phyloP scores from a whole-genome alignment of 768 basidiomycete species.

The Hemileccinum impolitum region DNA sequence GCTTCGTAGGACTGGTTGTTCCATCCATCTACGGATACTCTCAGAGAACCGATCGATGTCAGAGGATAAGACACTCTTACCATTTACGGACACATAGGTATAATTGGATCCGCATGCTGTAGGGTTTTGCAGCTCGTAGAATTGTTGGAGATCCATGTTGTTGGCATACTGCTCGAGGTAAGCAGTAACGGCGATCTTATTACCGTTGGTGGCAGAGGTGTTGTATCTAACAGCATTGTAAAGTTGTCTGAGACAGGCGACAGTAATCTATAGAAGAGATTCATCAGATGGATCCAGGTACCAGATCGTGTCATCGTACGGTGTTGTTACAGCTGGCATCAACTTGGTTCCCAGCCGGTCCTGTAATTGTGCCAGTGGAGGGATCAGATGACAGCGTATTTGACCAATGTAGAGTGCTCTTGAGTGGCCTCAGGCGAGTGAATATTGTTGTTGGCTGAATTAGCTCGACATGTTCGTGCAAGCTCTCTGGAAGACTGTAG shows the following conservation, averaged over 20 bases:
- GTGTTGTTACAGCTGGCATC: constrained; percentile 47
- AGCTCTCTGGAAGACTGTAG: constrained; percentile 62
- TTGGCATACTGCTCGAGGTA: constrained; percentile 32
- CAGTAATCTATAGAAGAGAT: constrained; percentile 37
- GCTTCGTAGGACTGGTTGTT: constrained; percentile 53
- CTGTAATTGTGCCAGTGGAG: constrained; percentile 17
- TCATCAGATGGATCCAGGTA: not conserved
- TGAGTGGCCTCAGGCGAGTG: constrained; percentile 36
- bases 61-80: constrained; percentile 27
- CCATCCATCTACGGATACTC: constrained; percentile 44
- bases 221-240: constrained; percentile 50
- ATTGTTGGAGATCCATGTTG: constrained; percentile 45
- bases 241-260: constrained; percentile 50
- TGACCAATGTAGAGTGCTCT: constrained; percentile 37
- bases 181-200: constrained; percentile 52
- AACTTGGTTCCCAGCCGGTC: constrained; percentile 37
- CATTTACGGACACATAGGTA: constrained; percentile 51
- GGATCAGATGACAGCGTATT: constrained; percentile 2
- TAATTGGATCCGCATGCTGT: constrained; percentile 49
- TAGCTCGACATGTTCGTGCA: constrained; percentile 61
- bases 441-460: constrained; percentile 58
- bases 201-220: constrained; percentile 41
- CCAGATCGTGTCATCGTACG: constrained; percentile 2
- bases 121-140: constrained; percentile 47
- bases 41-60: constrained; percentile 6